These are phyloP conservation scores for Quercus cerris DNA, from an alignment of 306 rosid species.

Conservation along the genomic window DNA sequence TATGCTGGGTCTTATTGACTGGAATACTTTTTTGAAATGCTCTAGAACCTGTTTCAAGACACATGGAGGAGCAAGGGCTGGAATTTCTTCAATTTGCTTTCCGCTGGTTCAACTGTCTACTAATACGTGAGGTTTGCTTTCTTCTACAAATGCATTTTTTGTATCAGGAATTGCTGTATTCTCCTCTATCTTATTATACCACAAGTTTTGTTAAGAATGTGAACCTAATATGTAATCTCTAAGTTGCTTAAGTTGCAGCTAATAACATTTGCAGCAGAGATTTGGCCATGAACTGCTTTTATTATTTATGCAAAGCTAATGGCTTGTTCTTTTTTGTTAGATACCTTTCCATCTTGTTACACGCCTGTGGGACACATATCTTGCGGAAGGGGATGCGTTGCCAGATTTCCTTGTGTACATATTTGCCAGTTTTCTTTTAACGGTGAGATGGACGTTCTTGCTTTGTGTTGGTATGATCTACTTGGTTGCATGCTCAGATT, in stretches of 20 bases:
- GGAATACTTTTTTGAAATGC: constrained; percentile 18
- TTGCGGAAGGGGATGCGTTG: constrained; percentile 96
- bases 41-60: constrained; percentile 87
- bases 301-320: constrained; percentile 25
- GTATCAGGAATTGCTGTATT: constrained; percentile 1
- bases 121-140: constrained; percentile 85
- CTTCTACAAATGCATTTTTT: constrained; percentile 3
- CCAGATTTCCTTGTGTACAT: constrained; percentile 98
- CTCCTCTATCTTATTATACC: constrained; percentile 2
- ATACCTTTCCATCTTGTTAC: constrained; percentile 88
- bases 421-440: constrained; percentile 95
- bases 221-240: constrained; percentile 5
- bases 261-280: neutral
- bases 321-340: constrained; percentile 38
- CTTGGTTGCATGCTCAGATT: constrained; percentile 13
- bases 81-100: constrained; percentile 99
- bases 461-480: neutral
- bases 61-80: constrained; percentile 89
- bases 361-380: constrained; percentile 99
- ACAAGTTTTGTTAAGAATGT: neutral
- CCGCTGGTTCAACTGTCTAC: constrained; percentile 98
- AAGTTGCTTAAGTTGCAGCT: constrained; percentile 3
- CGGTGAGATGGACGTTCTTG: constrained; percentile 52
- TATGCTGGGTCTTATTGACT: constrained; percentile 20
- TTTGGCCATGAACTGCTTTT: constrained; percentile 19